Base-by-base conservation (phyloP, 257 asterid species). In the Solanum ahanhuiri region DNA sequence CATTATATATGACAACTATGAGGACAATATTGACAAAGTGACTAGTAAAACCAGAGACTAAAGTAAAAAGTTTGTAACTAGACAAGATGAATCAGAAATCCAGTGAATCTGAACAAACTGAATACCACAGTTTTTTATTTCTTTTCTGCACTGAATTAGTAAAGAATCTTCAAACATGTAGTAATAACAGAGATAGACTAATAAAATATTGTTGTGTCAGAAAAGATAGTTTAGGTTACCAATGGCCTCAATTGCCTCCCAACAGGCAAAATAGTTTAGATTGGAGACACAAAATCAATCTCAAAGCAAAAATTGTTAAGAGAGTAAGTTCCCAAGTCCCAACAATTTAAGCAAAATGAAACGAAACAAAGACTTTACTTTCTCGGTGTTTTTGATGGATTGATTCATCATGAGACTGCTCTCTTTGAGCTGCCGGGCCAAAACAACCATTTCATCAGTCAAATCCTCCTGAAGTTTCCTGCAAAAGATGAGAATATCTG, bases 381-480 rank as follows among this genome's bases (percentile, higher is more conserved):
- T 95, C 92, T 93, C 96, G 0, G 98, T 94, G 91, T 93, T 94
- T 91, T 89, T 85, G 84, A 95, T 86, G n/a, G 98, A 96, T 87
- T 93, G 95, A 86, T 71, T 95, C 98, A 93, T 95, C 93, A 92
- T 71, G 84, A 95, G 93, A 90, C 96, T 93, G 86, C 97, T 93
- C 93, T 95, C 97, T 87, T 96, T 96, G 72, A 96, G 96, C 88
- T 96, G 95, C 30, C 96, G 90, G 3, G 97, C 98, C 92, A 96
- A 91, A 85, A 84, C 91, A 85, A 93, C 98, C 98, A 93, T 94
- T 91, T 95, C 99, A 90, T 96, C 98, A 0, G 97, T 95, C 93
- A 95, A 89, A 86, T 93, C 94, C 73, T 94, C 99, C 91, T 96
- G 98, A 85, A 95, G 97, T 89, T 89, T 95, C 92, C 98, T 95